Evolutionary conservation across 371 early-diverging fungal genomes (phyloP).

Genomic region (Chytridiales sp.): DNA sequence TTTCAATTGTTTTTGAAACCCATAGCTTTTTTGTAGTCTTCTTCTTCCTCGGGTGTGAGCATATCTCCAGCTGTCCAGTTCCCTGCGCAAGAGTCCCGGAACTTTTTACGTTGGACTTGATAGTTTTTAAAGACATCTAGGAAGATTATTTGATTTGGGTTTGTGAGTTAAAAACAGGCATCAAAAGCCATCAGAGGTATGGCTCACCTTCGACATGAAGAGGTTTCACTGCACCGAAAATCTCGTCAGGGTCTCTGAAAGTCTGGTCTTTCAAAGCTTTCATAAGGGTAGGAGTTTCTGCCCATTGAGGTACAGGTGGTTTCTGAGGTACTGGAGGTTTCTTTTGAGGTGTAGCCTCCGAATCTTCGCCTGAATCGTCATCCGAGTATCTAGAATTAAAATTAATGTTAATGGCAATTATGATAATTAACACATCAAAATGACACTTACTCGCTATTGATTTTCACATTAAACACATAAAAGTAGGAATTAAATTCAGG

Average conservation of each 20-base stretch:
- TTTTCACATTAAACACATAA: neutral
- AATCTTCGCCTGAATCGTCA: conserved; percentile 14
- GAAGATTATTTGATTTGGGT: neutral
- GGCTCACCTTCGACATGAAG: conserved; percentile 22
- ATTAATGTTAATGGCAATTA: too few relatives aligned
- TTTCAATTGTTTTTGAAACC: too few relatives aligned
- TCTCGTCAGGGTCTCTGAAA: conserved; percentile 26
- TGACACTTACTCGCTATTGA: too few relatives aligned
- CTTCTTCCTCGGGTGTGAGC: conserved; percentile 30
- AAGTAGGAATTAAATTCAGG: neutral
- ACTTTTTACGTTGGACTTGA: conserved; percentile 14
- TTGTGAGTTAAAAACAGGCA: neutral
- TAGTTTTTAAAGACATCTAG: conserved; percentile 31
- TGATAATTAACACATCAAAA: too few relatives aligned
- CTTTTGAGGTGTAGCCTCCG: conserved; percentile 2
- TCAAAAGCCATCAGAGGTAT: neutral
- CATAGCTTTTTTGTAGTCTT: conserved; percentile 32
- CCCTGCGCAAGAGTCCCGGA: conserved; percentile 33
- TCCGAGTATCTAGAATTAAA: conserved; percentile 9
- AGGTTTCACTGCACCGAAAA: conserved; percentile 31
- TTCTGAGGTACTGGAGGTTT: conserved; percentile 12
- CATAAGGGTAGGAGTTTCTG: conserved; percentile 29
- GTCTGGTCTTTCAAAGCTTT: conserved; percentile 22
- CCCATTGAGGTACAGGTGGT: conserved; percentile 27
- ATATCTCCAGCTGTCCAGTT: conserved; percentile 31